Conservation (phyloP, 148 eudicot genomes). For the Chenopodium album region DNA sequence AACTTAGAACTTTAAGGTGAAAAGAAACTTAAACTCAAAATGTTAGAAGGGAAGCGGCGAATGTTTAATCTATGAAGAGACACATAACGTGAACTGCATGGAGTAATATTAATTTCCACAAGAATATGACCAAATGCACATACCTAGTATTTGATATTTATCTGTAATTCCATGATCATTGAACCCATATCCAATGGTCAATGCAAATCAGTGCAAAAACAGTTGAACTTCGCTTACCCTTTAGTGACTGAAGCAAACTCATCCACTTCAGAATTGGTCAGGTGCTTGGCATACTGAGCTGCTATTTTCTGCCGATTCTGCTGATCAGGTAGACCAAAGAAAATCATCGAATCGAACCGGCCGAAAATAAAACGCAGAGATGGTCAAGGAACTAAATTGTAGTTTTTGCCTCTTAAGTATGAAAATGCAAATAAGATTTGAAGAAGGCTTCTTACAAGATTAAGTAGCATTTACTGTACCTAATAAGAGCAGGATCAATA, state of each 20-base stretch:
- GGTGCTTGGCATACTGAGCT: conserved; percentile 92
- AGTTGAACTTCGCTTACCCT: conserved; percentile 46
- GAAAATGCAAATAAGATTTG: background rate
- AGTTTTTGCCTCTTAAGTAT: background rate
- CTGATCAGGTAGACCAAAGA: conserved; percentile 74
- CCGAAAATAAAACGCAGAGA: conserved; percentile 35
- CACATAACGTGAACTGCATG: background rate
- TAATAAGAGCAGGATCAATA: conserved; percentile 94
- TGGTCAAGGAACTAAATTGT: conserved; percentile 2
- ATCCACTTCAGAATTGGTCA: conserved; percentile 58
- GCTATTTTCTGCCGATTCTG: conserved; percentile 83
- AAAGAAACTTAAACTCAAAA: background rate
- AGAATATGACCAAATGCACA: background rate
- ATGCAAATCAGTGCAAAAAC: background rate
- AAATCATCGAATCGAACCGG: conserved; percentile 85
- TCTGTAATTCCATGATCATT: background rate
- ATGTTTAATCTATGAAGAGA: background rate
- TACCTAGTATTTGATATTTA: background rate
- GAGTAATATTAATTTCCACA: background rate
- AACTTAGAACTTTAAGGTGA: too few species aligned
- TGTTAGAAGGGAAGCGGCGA: background rate
- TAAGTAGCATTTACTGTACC: conserved; percentile 35
- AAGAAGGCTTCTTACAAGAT: background rate
- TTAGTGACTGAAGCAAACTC: conserved; percentile 68
- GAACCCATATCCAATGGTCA: background rate